Base-by-base conservation (phyloP, 306 rosid genomes). In the Macrotyloma uniflorum region DNA sequence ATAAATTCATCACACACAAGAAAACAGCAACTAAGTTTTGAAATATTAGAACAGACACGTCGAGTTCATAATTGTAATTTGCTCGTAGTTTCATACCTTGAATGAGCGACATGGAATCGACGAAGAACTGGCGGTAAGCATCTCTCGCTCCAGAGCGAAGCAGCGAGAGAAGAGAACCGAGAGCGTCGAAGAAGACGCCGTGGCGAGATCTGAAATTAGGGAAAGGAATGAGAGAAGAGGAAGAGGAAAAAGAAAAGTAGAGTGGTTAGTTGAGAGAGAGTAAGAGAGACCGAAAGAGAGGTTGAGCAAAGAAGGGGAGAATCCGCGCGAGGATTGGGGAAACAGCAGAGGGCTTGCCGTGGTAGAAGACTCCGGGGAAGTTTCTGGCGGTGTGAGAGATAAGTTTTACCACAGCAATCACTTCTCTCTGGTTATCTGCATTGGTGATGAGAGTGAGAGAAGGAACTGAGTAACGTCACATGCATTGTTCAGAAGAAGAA, bases 341-440 rank as follows among this genome's bases (percentile, higher is more conserved):
- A 67, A 91, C 13, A 4, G 93, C 86, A 64, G 83, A 40, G 55
- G 98, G 76, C 74, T 82, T 77, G 62, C 97, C 97, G 64, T 85
- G 92, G 86, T 70, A 87, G 75, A 91, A 95, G 4, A 91, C 98
- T 8, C 92, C 96, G 15, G 97, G 97, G 76, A 91, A 91, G 58
- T 92, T 85, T 76, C 80, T 83, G 1, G 93, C 91, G 3, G 85
- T 79, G 77, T 84, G 89, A 51, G 96, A 85, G 61, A 92, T 82
- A 12, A 95, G 97, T 87, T 86, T 95, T 47, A 93, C 77, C 0
- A 91, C 89, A 1, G 98, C 97, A 22, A 81, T 84, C 1, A 86
- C 96, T 79, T 92, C 97, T 79, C 91, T 77, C 85, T 91, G 91
- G 4, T 82, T 86, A 1, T 65, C 82, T 77, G 81, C 16, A 1